Base-by-base conservation (phyloP, 2,329 filamentous ascomycete species). In the Apiospora kogelbergensis region DNA sequence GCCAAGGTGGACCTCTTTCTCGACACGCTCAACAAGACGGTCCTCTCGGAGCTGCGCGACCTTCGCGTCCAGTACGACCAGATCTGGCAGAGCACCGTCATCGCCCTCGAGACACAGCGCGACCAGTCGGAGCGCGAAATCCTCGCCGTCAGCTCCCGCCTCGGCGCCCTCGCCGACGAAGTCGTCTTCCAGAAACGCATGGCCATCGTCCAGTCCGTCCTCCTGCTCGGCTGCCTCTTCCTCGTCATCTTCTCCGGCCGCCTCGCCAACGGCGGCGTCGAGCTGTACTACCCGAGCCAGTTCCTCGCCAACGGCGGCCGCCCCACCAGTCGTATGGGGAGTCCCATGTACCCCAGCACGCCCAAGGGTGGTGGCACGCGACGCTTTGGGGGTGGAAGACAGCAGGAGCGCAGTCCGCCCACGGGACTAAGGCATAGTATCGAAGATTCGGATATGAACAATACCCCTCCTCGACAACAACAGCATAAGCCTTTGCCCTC, bases 1-100 rank as follows among this genome's bases (percentile, higher is more conserved):
- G 84, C 88, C n/a, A 96, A 95, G 77, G 93, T 95, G 1, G 90
- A 92, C 26, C 85, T 86, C 1, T 98, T 98, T 76, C 85, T 98
- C 17, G 89, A 94, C 70, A 89, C 89, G 45, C 85, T 99, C n/a
- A 99, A 99, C 79, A 86, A 85, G 63, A 98, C 95, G 0, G 94
- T 98, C 0, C 86, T 97, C 46, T 86, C 88, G 20, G 96, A 99
- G 79, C 84, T 97, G 44, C 89, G 89, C 71, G 89, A 87, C 65
- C 91, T 96, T 71, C 89, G 93, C 67, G 89, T 91, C 69, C 93
- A 98, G 78, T 98, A 98, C 79, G 95, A 98, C 77, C 93, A 98
- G 76, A 90, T 98, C 15, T 98, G 95, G 95, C 95, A 97, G 80
- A 95, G 93, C 24, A 98, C 97, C 13, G 91, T 98, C 26, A 91